Percentiles rank a stretch among this genome's conserved stretches.
phyloP scores from a whole-genome alignment of 2,329 filamentous ascomycete species.

The Pseudocercospora pini-densiflorae region DNA sequence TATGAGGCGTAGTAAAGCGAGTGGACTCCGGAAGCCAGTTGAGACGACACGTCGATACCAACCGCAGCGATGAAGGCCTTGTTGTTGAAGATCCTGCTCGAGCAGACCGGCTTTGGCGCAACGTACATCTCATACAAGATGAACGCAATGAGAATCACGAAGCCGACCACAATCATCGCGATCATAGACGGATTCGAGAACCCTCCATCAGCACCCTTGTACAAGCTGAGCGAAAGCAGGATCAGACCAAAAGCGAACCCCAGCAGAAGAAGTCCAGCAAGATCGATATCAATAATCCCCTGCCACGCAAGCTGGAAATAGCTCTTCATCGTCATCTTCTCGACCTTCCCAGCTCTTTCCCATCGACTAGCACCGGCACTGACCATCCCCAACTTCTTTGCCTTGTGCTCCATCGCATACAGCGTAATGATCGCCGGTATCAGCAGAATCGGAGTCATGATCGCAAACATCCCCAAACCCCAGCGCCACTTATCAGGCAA shows the following conservation, averaged over 20 bases:
- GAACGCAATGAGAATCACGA: slow-evolving; percentile 14
- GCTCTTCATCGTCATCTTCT: not conserved
- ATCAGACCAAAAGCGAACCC: slow-evolving; percentile 31
- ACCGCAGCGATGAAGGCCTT: slow-evolving; percentile 29
- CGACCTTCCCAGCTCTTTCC: slow-evolving; percentile 20
- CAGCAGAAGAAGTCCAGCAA: slow-evolving; percentile 29
- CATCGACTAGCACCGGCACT: slow-evolving; percentile 25
- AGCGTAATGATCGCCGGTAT: slow-evolving; percentile 37
- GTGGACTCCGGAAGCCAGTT: slow-evolving; percentile 28
- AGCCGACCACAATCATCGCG: slow-evolving; percentile 16
- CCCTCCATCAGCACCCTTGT: slow-evolving; percentile 26
- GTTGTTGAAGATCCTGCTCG: slow-evolving; percentile 30
- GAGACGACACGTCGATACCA: slow-evolving; percentile 21
- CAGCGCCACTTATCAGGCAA: slow-evolving; percentile 40
- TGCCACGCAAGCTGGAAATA: slow-evolving; percentile 30
- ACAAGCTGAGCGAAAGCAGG: slow-evolving; percentile 30
- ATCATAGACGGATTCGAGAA: slow-evolving; percentile 29
- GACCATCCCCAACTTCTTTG: slow-evolving; percentile 31
- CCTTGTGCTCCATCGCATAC: slow-evolving; percentile 31
- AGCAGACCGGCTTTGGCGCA: slow-evolving; percentile 31
- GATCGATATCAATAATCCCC: slow-evolving; percentile 31
- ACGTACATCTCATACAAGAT: slow-evolving; percentile 17
- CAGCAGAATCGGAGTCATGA: slow-evolving; percentile 33
- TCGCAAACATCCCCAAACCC: slow-evolving; percentile 37
- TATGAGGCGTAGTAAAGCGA: slow-evolving; percentile 38